Evolutionary conservation across 768 basidiomycete species (phyloP).

Genomic region (Naganishia onofrii): DNA sequence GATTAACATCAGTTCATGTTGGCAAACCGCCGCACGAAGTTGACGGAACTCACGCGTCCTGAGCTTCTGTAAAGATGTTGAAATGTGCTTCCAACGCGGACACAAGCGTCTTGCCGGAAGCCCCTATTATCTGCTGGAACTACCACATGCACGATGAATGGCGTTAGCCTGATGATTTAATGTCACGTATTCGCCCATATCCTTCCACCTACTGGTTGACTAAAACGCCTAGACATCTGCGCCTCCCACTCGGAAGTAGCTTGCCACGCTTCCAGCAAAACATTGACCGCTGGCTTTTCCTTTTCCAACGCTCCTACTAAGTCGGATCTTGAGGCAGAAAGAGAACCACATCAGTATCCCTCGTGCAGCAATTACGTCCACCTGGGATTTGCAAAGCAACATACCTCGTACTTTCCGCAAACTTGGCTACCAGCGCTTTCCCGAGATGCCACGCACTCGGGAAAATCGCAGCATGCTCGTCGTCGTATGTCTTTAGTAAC

Average conservation of each 20-base stretch:
- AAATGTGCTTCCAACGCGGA: constrained; percentile 91
- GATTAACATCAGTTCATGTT: neutral
- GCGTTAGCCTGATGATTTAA: neutral
- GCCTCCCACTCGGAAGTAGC: constrained; percentile 84
- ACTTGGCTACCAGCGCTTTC: constrained; percentile 75
- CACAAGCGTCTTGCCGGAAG: constrained; percentile 58
- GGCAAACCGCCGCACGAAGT: constrained; percentile 42
- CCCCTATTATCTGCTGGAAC: constrained; percentile 42
- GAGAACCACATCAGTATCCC: neutral
- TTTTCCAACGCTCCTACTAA: constrained; percentile 76
- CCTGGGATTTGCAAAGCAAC: constrained; percentile 28
- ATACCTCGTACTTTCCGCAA: constrained; percentile 85
- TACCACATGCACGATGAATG: constrained; percentile 12
- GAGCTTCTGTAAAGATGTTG: constrained; percentile 89
- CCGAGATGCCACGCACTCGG: constrained; percentile 82
- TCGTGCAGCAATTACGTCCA: neutral
- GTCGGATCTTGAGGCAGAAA: constrained; percentile 64
- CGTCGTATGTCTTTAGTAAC: constrained; percentile 76
- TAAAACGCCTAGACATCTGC: constrained; percentile 77
- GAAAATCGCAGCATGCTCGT: constrained; percentile 79
- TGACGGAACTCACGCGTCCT: constrained; percentile 58
- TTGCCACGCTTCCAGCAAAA: constrained; percentile 80
- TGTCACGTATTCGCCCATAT: neutral
- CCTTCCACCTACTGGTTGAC: constrained; percentile 57
- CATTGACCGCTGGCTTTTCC: constrained; percentile 68